Conservation (phyloP, 1,284 basidiomycete genomes). For the Golubevia sp. region DNA sequence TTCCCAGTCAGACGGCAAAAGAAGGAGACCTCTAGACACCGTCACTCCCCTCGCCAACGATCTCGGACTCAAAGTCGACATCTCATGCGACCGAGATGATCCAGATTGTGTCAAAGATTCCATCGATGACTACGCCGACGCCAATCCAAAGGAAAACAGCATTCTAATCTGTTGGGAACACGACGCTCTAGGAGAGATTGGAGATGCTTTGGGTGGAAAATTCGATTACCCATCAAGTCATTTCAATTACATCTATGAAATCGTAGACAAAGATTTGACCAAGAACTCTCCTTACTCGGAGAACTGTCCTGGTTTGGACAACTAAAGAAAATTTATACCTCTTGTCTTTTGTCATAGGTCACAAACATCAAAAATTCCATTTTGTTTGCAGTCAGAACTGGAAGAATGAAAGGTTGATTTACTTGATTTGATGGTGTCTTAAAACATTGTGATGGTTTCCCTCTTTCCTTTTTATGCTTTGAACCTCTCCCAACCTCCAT, state of each 20-base stretch:
- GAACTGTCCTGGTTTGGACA: slow-evolving; percentile 27
- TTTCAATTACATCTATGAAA: slow-evolving; percentile 24
- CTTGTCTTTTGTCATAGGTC: neutral
- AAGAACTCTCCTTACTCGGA: slow-evolving; percentile 21
- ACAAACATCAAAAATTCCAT: too few relatives aligned
- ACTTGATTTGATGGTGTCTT: too few relatives aligned
- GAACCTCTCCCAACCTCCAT: neutral
- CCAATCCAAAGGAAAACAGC: slow-evolving; percentile 7
- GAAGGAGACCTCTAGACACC: slow-evolving; percentile 28
- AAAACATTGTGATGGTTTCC: too few relatives aligned
- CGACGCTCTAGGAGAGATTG: slow-evolving; percentile 22
- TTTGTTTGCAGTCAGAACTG: too few relatives aligned
- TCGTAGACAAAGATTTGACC: slow-evolving; percentile 14
- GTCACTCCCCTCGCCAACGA: slow-evolving; percentile 22
- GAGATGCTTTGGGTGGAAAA: slow-evolving; percentile 16
- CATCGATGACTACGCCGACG: slow-evolving; percentile 11
- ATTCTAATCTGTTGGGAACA: slow-evolving; percentile 45
- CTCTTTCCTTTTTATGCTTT: too few relatives aligned
- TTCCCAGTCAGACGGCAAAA: slow-evolving; percentile 19
- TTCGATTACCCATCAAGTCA: slow-evolving; percentile 16
- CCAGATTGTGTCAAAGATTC: slow-evolving; percentile 16
- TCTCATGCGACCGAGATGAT: slow-evolving; percentile 33
- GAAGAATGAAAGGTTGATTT: too few relatives aligned
- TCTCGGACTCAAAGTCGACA: slow-evolving; percentile 28
- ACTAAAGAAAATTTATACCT: neutral